Evolutionary conservation across 371 early-diverging fungal genomes (phyloP).

Genomic region (Chytridium lagenaria): DNA sequence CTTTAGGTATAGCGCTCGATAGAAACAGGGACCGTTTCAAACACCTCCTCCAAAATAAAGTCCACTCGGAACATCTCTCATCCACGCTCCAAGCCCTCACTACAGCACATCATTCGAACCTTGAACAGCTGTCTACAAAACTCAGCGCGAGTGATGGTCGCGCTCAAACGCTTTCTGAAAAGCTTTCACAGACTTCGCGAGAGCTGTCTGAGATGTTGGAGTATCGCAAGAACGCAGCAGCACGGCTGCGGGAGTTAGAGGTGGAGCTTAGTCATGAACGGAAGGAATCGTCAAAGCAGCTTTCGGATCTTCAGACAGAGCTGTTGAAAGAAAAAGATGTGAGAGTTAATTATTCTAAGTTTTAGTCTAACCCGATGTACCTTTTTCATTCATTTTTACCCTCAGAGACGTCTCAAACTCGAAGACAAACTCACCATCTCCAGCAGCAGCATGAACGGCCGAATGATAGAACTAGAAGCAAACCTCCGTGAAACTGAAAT

Average conservation of each 20-base stretch:
- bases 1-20: constrained; percentile 33
- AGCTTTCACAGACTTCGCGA: constrained; percentile 34
- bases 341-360: not conserved
- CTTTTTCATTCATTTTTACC: not conserved
- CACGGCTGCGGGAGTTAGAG: constrained; percentile 20
- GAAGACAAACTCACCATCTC: constrained; percentile 21
- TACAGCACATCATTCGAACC: constrained; percentile 38
- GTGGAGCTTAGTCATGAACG: constrained; percentile 31
- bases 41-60: constrained; percentile 28
- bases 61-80: constrained; percentile 42
- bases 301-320: constrained; percentile 42
- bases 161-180: constrained; percentile 30
- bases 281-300: not conserved
- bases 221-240: constrained; percentile 30
- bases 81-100: constrained; percentile 46
- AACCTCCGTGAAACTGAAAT: constrained; percentile 39
- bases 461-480: constrained; percentile 44
- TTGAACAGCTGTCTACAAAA: constrained; percentile 36
- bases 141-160: constrained; percentile 29
- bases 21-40: constrained; percentile 41
- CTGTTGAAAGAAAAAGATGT: constrained; percentile 45
- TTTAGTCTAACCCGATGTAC: not conserved
- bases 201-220: constrained; percentile 38
- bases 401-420: constrained; percentile 27
- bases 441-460: constrained; percentile 13